Evolutionary conservation across 441 rosid species (phyloP), one percentile per base, ranked within the genome.

Genomic region (Dalechampia spathulata): DNA sequence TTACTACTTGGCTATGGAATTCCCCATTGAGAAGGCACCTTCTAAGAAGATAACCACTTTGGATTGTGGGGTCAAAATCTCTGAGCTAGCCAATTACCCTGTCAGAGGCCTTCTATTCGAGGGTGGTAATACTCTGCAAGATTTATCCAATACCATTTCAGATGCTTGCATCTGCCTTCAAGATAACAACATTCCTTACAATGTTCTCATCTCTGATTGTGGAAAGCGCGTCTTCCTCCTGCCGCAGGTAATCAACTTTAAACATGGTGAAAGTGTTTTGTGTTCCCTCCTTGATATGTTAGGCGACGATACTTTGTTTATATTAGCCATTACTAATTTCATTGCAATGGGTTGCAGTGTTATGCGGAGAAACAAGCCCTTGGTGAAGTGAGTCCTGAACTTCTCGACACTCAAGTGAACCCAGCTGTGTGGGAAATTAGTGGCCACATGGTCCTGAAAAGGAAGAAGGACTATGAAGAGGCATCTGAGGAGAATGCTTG

Each of bases 361-460:
- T 93, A 90, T 72, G 97, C 99, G 8, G 99, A 89, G 89, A 93
- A 85, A 54, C 99, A 85, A 81, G 99, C 96, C 40, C 85, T 87
- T n/a, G 99, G 99, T 50, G 96, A 87, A 71, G 95, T 93, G 61
- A 83, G 85, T 66, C 23, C 78, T 0, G 93, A 85, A 75, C 78
- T 93, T 52, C 70, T 85, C 48, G 97, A 90, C 47, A 90, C 99
- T 9, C 99, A 90, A 57, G 99, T 93, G 73, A 93, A 93, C 69
- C 99, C 99, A 47, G 99, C 97, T 3, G 99, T 90, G 51, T 93
- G 97, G 99, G 99, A 93, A 68, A 87, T 93, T 16, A 85, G 99
- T 49, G 99, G 99, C 32, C 99, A 93, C 52, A 90, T 93, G 76
- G 99, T 93, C 63, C 66, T 93, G 34, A 90, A 93, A 83, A 85